Conservation (phyloP, 2,329 filamentous ascomycete species). For the Trichoderma breve region DNA sequence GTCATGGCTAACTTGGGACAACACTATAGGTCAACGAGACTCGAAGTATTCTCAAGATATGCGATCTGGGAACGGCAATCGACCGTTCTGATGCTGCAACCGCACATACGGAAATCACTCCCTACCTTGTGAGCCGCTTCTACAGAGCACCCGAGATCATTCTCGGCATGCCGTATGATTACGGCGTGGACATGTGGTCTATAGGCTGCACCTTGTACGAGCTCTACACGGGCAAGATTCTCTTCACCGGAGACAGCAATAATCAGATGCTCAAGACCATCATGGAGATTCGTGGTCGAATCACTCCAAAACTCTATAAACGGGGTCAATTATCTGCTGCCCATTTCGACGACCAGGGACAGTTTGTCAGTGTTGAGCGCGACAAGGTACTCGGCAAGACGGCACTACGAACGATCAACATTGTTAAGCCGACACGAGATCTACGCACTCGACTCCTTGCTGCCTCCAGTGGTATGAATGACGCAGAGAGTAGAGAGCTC, state of each 20-base stretch:
- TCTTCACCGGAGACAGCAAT: conserved; percentile 93
- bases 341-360: conserved; percentile 82
- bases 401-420: conserved; percentile 63
- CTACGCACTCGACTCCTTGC: conserved; percentile 76
- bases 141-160: conserved; percentile 98
- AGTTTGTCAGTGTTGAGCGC: conserved; percentile 80
- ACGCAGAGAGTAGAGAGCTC: conserved; percentile 73
- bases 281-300: conserved; percentile 92
- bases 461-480: conserved; percentile 70
- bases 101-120: conserved; percentile 79
- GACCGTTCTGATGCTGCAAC: conserved; percentile 74
- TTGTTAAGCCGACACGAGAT: conserved; percentile 75
- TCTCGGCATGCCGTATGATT: conserved; percentile 92
- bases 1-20: conserved; percentile 27
- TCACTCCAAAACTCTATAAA: conserved; percentile 84
- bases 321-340: conserved; percentile 71
- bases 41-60: conserved; percentile 85
- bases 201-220: conserved; percentile 97
- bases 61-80: conserved; percentile 94
- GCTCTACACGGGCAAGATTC: conserved; percentile 93
- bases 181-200: conserved; percentile 95
- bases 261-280: conserved; percentile 98
- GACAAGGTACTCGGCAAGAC: conserved; percentile 87
- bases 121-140: conserved; percentile 94
- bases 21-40: conserved; percentile 67